Evolutionary conservation across 352 stramenopile genomes (phyloP).

Genomic region (Globisporangium irregulare): DNA sequence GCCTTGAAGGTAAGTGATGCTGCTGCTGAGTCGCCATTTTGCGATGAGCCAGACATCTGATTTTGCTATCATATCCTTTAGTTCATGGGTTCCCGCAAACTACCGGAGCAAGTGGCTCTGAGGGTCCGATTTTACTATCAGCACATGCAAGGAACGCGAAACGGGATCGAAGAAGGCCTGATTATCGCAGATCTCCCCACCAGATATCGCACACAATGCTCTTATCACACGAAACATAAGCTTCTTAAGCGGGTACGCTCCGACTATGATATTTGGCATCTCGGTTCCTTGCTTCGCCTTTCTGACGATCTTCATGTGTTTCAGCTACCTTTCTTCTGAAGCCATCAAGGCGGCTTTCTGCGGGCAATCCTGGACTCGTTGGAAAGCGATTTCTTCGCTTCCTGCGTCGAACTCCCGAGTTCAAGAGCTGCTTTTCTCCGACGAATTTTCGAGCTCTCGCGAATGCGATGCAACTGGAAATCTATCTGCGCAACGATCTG

Average conservation of each 20-base stretch:
- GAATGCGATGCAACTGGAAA: neutral
- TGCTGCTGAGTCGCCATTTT: neutral
- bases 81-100: neutral
- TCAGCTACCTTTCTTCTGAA: neutral
- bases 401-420: neutral
- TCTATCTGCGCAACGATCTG: neutral
- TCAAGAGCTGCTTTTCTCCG: neutral
- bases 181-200: neutral
- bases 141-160: neutral
- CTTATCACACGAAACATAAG: neutral
- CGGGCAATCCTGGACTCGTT: neutral
- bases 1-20: conserved; percentile 12
- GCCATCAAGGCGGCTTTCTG: neutral
- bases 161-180: neutral
- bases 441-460: neutral
- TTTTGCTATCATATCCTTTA: neutral
- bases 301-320: neutral
- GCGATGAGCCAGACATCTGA: neutral
- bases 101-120: neutral
- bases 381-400: neutral
- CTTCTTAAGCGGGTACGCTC: neutral
- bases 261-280: neutral
- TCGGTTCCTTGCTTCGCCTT: neutral
- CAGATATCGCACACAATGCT: neutral
- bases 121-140: conserved; percentile 5